Evolutionary conservation across 1,284 basidiomycete species (phyloP), one percentile per base, ranked within the genome.

Genomic region (Trametes hirsuta): DNA sequence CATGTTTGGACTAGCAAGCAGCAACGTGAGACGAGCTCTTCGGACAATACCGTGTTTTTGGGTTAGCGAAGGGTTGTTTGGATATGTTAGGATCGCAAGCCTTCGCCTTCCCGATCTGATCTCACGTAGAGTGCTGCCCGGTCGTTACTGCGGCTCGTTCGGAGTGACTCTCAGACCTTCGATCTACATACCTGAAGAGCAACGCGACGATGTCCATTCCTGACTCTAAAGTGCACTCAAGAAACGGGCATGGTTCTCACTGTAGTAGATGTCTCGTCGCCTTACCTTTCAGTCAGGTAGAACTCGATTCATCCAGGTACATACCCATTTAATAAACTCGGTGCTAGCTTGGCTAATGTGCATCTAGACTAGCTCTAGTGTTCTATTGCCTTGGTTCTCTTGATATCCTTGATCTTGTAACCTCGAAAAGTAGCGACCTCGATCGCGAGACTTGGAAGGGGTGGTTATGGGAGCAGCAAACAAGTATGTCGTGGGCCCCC

Each of bases 401-500:
- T 30, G 94, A 95, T 69, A 75, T 96, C 15, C 79, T 93, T 6
- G 86, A 82, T 9, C 71, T 79, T 0, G 68, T 92, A 3, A 71
- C 82, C 10, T 73, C 76, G 6, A 82, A 83, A 61, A 80, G 80
- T 4, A 80, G 71, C 5, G 70, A 78, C 9, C 67, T 71, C 6
- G 86, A 92, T 58, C 82, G 84, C n/a, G 74, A 81, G 37, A 73
- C 71, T 3, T 95, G 92, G 91, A 79, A 77, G 55, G 80, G 86
- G 54, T 97, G 95, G 95, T 84, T 98, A 50, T 97, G 95, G 92
- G 82, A 81, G 14, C 87, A 95, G 71, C 91, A 95, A 68, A 82
- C 83, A 45, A 76, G 87, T 88, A 37, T 39, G 61, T 60, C 11
- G 52, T 34, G 9, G 15, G 30, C 37, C 34, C 18, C n/a, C 42